A percentile compares a stretch with the other conserved stretches of the same genome.
These are phyloP conservation scores for Flaveria trinervia DNA, from an alignment of 129 eudicot species.

Conservation along the genomic window DNA sequence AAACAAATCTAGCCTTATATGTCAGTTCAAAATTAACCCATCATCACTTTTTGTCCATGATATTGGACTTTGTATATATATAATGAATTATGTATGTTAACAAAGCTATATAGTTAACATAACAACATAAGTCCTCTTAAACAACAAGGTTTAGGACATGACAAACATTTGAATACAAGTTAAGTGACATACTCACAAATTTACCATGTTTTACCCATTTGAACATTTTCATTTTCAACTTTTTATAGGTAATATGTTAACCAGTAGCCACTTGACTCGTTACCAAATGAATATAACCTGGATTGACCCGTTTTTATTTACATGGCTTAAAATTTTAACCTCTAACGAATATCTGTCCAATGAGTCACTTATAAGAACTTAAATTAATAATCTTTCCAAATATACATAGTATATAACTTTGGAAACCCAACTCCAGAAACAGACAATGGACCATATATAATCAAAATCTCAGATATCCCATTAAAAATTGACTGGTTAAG, in stretches of 20 bases:
- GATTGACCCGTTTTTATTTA: background rate
- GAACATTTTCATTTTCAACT: background rate
- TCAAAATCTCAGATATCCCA: background rate
- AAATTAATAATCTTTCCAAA: background rate
- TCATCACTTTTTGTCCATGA: background rate
- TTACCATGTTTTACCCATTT: background rate
- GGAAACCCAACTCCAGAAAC: background rate
- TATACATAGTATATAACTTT: background rate
- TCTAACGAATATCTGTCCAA: background rate
- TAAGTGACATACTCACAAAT: background rate
- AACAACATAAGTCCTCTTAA: background rate
- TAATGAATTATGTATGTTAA: background rate
- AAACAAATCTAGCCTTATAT: background rate
- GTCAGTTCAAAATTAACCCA: background rate
- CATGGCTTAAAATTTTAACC: background rate
- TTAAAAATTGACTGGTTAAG: background rate
- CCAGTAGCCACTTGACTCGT: too few species aligned
- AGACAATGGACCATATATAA: background rate
- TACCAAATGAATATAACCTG: background rate
- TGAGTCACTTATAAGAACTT: background rate
- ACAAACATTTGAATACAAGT: background rate
- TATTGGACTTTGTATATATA: background rate
- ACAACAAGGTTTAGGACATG: background rate
- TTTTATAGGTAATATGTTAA: background rate
- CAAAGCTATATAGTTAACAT: background rate